phyloP scores from a whole-genome alignment of 495 filamentous ascomycete genomes.

The Evernia prunastri region DNA sequence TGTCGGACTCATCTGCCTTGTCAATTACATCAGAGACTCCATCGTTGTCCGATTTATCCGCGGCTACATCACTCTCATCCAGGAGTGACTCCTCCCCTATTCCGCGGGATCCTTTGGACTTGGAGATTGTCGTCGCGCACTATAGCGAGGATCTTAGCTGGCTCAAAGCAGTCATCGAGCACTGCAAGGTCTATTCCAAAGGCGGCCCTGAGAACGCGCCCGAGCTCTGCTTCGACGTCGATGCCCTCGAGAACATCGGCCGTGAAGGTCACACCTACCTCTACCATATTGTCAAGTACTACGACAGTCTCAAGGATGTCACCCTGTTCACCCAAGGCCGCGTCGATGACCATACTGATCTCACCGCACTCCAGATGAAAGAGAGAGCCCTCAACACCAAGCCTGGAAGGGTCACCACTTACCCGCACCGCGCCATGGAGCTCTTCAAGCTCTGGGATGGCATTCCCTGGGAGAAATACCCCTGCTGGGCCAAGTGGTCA shows the following conservation, averaged over 20 bases:
- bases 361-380: conserved; percentile 14
- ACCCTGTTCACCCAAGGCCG: conserved; percentile 47
- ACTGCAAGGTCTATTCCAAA: conserved; percentile 22
- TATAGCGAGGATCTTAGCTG: conserved; percentile 22
- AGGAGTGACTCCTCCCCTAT: background rate
- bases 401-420: conserved; percentile 17
- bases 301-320: conserved; percentile 40
- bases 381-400: conserved; percentile 7
- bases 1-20: background rate
- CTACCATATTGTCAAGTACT: conserved; percentile 43
- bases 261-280: conserved; percentile 23
- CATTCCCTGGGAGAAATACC: conserved; percentile 23
- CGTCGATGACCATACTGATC: conserved; percentile 49
- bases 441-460: conserved; percentile 23
- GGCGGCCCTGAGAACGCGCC: conserved; percentile 17
- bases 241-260: conserved; percentile 20
- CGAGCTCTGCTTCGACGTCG: background rate
- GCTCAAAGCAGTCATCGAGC: conserved; percentile 11
- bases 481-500: conserved; percentile 20
- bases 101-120: background rate
- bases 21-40: background rate
- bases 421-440: conserved; percentile 21
- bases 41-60: background rate
- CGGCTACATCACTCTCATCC: background rate
- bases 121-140: conserved; percentile 23